Base-by-base conservation (phyloP, 495 filamentous ascomycete genomes). In the Neurospora sp. region DNA sequence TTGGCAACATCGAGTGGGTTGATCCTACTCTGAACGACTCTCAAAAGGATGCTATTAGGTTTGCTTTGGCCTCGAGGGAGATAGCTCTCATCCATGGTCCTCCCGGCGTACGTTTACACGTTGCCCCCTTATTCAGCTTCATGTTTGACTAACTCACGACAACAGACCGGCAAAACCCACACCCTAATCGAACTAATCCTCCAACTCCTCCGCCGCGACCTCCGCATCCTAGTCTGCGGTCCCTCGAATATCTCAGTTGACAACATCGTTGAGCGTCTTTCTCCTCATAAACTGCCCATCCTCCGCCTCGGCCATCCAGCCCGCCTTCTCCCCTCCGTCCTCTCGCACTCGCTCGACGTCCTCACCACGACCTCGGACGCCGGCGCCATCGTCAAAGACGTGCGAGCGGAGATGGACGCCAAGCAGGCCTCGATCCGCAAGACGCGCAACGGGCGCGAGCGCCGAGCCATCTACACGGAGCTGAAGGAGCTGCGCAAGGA, bases 161-260 rank as follows among this genome's bases (percentile, higher is more conserved):
- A 16, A 35, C 62, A 89, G 83, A 99, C 96, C 0, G 96, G 96
- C 35, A 99, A 99, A 77, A 99, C 96, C 0, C 95, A 98, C 81
- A 99, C 96, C 0, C 83, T 99, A 35, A 96, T 99, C 70, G 96
- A 99, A 79, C 85, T 98, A 23, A 96, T 98, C 72, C 86, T 95
- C 39, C 96, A 99, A 76, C 82, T 98, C 75, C 83, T 96, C 39
- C 89, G 83, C 73, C 87, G 87, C 6, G 89, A 90, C 16, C 86
- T 89, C 54, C 89, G 94, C 2, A 83, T 98, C 18, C 87, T 99
- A 4, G 94, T 99, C 23, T 99, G 96, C 79, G 96, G 96, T 0
- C 96, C 96, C 0, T 96, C 93, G 11, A 99, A 99, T 79, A 93
- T 99, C 70, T 94, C 93, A 0, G 96, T 98, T 2, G 96, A 99